Evolutionary conservation across 257 asterid species (phyloP).

Genomic region (Fraxinus pennsylvanica): DNA sequence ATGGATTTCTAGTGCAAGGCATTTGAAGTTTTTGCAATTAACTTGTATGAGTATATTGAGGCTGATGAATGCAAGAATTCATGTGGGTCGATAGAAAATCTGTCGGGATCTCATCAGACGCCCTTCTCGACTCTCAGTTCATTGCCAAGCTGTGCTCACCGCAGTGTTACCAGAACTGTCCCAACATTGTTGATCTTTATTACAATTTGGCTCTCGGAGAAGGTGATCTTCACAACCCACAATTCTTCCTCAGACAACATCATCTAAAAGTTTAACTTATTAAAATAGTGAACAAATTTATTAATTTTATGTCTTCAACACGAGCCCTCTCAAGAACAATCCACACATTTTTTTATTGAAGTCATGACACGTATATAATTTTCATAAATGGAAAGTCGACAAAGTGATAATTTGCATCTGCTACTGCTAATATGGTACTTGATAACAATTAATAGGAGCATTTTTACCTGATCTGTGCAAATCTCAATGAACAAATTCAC

Average conservation of each 20-base stretch:
- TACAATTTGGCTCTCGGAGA: conserved; percentile 36
- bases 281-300: too few relatives aligned
- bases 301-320: too few relatives aligned
- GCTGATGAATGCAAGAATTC: conserved; percentile 28
- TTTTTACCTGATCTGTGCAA: conserved; percentile 30
- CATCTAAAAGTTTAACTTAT: too few relatives aligned
- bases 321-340: too few relatives aligned
- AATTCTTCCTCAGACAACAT: too few relatives aligned
- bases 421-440: background rate
- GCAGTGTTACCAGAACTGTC: conserved; percentile 33
- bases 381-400: too few relatives aligned
- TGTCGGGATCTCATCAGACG: conserved; percentile 36
- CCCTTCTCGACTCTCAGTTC: conserved; percentile 24
- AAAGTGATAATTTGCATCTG: background rate
- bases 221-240: conserved; percentile 11
- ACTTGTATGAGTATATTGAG: conserved; percentile 23
- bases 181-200: conserved; percentile 39
- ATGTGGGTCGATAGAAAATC: conserved; percentile 29
- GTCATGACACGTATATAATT: too few relatives aligned
- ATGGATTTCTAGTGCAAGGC: conserved; percentile 30
- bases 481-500: conserved; percentile 22
- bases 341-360: too few relatives aligned
- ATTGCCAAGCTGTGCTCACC: conserved; percentile 31
- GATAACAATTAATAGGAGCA: conserved; percentile 20
- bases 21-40: conserved; percentile 18